phyloP scores from a whole-genome alignment of 805 yeast species.

The Wickerhamiella kurtzmanii region DNA sequence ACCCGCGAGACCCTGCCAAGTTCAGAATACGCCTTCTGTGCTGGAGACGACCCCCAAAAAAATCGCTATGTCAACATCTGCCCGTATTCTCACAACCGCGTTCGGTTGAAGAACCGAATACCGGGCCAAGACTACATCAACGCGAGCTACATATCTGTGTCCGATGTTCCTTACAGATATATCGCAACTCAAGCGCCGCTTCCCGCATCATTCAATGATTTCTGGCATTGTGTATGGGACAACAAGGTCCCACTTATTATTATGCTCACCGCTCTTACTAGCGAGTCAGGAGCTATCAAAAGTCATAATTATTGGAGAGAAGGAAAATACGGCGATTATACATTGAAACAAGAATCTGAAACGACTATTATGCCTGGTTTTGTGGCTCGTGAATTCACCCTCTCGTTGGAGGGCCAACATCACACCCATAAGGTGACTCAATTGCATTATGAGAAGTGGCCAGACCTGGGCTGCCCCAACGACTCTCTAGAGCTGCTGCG shows the following conservation, averaged over 20 bases:
- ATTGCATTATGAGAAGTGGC: constrained; percentile 70
- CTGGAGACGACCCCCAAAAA: constrained; percentile 76
- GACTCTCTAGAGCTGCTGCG: constrained; percentile 51
- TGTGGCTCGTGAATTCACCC: constrained; percentile 33
- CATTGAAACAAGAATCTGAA: constrained; percentile 20
- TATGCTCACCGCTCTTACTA: constrained; percentile 57
- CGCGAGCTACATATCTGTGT: constrained; percentile 53
- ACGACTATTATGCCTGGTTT: constrained; percentile 11
- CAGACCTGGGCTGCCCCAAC: constrained; percentile 62
- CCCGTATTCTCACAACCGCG: constrained; percentile 78
- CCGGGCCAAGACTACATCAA: constrained; percentile 52
- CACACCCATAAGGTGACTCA: constrained; percentile 43
- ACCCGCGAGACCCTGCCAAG: not conserved
- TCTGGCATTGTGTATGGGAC: constrained; percentile 66
- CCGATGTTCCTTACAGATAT: constrained; percentile 32
- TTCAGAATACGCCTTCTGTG: constrained; percentile 38
- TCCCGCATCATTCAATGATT: constrained; percentile 64
- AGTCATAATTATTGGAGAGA: constrained; percentile 78
- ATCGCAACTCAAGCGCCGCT: constrained; percentile 95
- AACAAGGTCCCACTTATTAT: constrained; percentile 54
- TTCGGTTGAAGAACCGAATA: constrained; percentile 32
- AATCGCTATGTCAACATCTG: constrained; percentile 82
- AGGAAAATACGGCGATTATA: constrained; percentile 33
- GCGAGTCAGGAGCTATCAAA: constrained; percentile 70
- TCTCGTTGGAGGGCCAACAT: constrained; percentile 24